Evolutionary conservation across 106 monocot genomes (phyloP).

Genomic region (Chionographis japonica): DNA sequence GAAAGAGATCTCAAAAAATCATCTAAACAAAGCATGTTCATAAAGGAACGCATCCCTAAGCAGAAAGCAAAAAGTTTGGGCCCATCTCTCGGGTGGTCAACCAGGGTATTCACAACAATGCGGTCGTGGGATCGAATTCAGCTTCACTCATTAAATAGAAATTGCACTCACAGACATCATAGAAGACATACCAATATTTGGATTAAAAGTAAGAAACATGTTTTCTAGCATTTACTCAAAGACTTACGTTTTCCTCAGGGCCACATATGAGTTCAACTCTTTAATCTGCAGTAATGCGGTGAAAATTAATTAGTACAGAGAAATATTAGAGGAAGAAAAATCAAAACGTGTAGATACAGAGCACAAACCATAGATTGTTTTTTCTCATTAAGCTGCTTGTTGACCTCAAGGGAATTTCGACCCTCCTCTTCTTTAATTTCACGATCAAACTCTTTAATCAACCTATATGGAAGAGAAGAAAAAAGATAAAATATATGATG

Average conservation of each 20-base stretch:
- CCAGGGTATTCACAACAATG: no score
- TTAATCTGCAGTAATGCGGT: conserved; percentile 70
- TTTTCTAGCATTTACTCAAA: not conserved
- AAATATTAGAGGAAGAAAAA: not conserved
- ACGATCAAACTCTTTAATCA: conserved; percentile 98
- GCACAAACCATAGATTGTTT: conserved; percentile 92
- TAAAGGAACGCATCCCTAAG: no score
- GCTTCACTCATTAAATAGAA: no score
- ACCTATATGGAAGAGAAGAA: conserved; percentile 24
- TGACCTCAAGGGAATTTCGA: conserved; percentile 57
- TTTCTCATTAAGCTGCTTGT: conserved; percentile 82
- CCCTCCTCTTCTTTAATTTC: conserved; percentile 85
- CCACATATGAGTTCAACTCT: conserved; percentile 94
- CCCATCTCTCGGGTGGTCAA: no score
- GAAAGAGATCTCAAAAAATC: no score
- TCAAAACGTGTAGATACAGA: not conserved
- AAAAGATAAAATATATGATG: no score
- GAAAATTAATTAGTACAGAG: conserved; percentile 3
- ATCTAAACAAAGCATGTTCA: no score
- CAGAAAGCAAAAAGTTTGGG: no score
- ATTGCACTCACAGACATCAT: no score
- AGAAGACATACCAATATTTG: no score
- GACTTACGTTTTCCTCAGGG: conserved; percentile 93
- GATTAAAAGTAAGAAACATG: no score
- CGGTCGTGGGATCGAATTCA: no score